Base-by-base conservation (phyloP, 2,329 filamentous ascomycete genomes). In the Monascus ruber region DNA sequence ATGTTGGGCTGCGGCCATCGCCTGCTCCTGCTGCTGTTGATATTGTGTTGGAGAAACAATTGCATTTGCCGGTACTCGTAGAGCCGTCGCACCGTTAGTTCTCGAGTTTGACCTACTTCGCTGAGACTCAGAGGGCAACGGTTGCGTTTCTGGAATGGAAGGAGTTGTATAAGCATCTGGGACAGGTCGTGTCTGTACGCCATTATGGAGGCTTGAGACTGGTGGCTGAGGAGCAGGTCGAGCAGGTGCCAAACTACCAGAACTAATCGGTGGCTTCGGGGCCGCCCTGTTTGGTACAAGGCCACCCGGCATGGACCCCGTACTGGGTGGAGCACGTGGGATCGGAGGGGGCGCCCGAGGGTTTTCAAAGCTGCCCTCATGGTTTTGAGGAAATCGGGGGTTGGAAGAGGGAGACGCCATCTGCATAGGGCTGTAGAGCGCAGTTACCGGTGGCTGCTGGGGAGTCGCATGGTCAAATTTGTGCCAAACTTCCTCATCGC, bases 301-400 rank as follows among this genome's bases (percentile, higher is more conserved):
- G 45, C 63, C 64, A 38, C 74, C 73, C 24, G 59, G 58, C 42
- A 58, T 51, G 44, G 73, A 59, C 47, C 77, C 75, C 57, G 75
- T 74, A 40, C 63, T 58, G 33, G 52, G 52, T 33, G 58, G 49
- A 42, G 53, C 49, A 28, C 74, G 59, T 42, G 89, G 88, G 44
- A 95, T 84, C 7, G 89, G 91, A 47, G 91, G 91, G 31, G 91
- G 85, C 11, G 89, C 85, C 56, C 91, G 78, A 36, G 91, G 91
- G 58, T 98, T 96, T 67, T 96, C 91, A 64, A 96, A 98, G 69
- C 86, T 96, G 58, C 85, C 84, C 73, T 87, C 81, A 66, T 85
- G 78, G 65, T 89, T 88, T 60, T 85, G 78, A 39, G 87, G 88
- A 68, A 94, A 94, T 59, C 85, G 78, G 44, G 86, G 85, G 65